Conservation (phyloP, 495 filamentous ascomycete species). For the Daldinia concentrica region DNA sequence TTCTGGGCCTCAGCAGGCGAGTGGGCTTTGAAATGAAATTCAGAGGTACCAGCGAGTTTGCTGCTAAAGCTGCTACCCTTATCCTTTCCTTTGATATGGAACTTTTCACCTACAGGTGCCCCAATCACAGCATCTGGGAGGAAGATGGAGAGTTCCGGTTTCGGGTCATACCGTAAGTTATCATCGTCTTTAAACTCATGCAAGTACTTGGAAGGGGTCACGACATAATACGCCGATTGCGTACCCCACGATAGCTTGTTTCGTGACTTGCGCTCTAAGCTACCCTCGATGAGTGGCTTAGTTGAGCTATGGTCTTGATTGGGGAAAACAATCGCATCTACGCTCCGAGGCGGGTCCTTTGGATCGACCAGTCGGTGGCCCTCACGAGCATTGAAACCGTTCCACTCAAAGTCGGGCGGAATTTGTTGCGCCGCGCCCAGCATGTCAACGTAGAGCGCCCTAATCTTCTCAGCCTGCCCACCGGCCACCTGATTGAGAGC, state of each 20-base stretch:
- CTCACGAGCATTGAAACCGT: conserved; percentile 77
- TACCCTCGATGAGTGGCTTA: conserved; percentile 83
- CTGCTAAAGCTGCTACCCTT: conserved; percentile 59
- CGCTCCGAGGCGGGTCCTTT: conserved; percentile 71
- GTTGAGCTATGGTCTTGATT: conserved; percentile 87
- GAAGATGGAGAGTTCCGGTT: conserved; percentile 87
- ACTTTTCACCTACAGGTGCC: conserved; percentile 78
- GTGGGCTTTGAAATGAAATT: conserved; percentile 71
- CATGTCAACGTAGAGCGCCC: conserved; percentile 83
- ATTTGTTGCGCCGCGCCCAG: conserved; percentile 78
- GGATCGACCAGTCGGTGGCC: conserved; percentile 80
- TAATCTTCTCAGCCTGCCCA: conserved; percentile 82
- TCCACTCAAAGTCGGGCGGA: conserved; percentile 92
- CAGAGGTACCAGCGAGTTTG: conserved; percentile 62
- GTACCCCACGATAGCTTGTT: conserved; percentile 79
- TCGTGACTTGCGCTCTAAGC: conserved; percentile 84
- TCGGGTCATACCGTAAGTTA: conserved; percentile 80
- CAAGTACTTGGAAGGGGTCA: conserved; percentile 84
- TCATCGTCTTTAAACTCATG: conserved; percentile 97
- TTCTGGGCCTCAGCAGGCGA: conserved; percentile 76
- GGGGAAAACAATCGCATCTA: conserved; percentile 79
- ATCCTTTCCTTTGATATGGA: conserved; percentile 96
- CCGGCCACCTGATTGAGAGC: conserved; percentile 80
- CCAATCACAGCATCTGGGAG: conserved; percentile 90
- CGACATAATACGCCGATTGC: conserved; percentile 84